A percentile compares a stretch with the other conserved stretches of the same genome.
Conservation (phyloP, 306 rosid species). For the Datisca glomerata region DNA sequence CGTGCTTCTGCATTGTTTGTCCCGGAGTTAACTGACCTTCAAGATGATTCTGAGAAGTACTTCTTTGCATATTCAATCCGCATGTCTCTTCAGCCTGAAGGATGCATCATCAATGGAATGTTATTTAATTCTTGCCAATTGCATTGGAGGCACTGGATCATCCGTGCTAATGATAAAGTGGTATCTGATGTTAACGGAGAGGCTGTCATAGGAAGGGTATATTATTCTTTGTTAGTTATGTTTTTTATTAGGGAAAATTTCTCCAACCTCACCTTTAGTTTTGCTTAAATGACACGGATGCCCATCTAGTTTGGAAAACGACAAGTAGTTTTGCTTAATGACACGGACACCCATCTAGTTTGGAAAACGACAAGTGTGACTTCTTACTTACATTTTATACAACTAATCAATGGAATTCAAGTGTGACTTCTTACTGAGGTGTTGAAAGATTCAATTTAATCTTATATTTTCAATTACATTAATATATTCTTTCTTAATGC, state of each 20-base stretch:
- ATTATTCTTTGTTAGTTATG: neutral
- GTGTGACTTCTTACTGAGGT: no score
- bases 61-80: constrained; percentile 66
- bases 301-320: no score
- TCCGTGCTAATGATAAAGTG: constrained; percentile 40
- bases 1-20: constrained; percentile 67
- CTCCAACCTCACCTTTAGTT: no score
- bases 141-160: constrained; percentile 60
- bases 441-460: no score
- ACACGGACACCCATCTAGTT: no score
- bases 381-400: no score
- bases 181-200: constrained; percentile 39
- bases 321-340: no score
- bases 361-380: no score
- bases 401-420: no score
- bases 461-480: no score
- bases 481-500: no score
- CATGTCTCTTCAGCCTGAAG: constrained; percentile 62
- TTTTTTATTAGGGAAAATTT: neutral
- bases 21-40: constrained; percentile 44
- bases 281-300: no score
- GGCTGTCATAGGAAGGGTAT: constrained; percentile 81
- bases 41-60: constrained; percentile 24
- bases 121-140: constrained; percentile 65
- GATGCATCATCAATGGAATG: constrained; percentile 51